These are phyloP conservation scores for Trichoderma hamatum DNA, from an alignment of 2,329 filamentous ascomycete genomes.

Conservation along the genomic window DNA sequence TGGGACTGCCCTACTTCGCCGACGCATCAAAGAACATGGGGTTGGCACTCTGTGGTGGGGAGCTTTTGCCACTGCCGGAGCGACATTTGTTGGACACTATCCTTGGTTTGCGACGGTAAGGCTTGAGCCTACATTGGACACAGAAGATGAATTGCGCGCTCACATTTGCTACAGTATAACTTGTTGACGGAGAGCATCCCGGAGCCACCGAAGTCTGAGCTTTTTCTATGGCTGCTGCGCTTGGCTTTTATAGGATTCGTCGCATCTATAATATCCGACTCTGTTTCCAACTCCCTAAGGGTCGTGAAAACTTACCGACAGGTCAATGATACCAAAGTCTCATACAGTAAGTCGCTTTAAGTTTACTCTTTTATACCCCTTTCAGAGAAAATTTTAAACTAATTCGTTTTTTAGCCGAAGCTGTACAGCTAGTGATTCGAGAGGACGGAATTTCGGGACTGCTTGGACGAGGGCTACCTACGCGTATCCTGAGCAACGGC, in stretches of 20 bases:
- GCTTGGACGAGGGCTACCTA: conserved; percentile 50
- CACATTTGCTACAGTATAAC: conserved; percentile 44
- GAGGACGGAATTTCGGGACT: conserved; percentile 49
- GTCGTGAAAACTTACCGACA: conserved; percentile 55
- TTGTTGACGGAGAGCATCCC: conserved; percentile 44
- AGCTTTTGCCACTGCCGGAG: conserved; percentile 51
- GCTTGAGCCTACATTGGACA: background rate
- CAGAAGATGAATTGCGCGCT: background rate
- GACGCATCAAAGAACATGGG: conserved; percentile 49
- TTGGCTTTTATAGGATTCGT: conserved; percentile 45
- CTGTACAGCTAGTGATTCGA: conserved; percentile 45
- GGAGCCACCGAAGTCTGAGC: conserved; percentile 45
- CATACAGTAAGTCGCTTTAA: conserved; percentile 44
- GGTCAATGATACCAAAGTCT: conserved; percentile 52
- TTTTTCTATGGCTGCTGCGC: conserved; percentile 48
- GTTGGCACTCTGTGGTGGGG: conserved; percentile 54
- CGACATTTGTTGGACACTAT: conserved; percentile 54
- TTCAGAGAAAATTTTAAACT: background rate
- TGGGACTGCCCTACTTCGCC: conserved; percentile 48
- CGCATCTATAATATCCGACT: conserved; percentile 50
- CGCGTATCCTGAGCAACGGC: conserved; percentile 52
- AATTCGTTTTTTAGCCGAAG: conserved; percentile 41
- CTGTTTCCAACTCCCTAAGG: conserved; percentile 51
- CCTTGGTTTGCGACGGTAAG: conserved; percentile 54
- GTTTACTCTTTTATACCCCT: background rate